Evolutionary conservation across 257 asterid genomes (phyloP).

Genomic region (Cynanchum wilfordii): DNA sequence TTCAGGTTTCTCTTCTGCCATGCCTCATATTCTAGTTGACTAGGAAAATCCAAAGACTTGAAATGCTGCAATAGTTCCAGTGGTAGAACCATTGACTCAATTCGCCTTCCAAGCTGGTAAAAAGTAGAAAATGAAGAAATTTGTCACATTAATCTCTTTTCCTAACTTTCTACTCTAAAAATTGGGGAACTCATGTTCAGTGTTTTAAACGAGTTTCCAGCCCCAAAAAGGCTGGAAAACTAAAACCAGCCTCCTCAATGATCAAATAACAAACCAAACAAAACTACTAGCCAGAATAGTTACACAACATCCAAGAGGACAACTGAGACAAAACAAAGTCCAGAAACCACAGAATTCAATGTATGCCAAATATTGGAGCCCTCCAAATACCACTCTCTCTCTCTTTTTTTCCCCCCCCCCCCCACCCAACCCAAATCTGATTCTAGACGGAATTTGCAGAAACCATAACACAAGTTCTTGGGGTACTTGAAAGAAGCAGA

Average conservation of each 20-base stretch:
- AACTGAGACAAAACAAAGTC: neutral
- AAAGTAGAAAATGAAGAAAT: conserved; percentile 16
- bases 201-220: neutral
- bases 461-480: neutral
- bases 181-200: neutral
- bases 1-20: conserved; percentile 76
- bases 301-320: neutral
- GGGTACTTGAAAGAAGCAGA: neutral
- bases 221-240: neutral
- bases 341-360: neutral
- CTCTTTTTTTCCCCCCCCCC: neutral
- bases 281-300: neutral
- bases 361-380: neutral
- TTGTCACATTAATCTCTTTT: neutral
- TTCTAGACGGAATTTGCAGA: neutral
- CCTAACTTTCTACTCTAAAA: neutral
- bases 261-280: neutral
- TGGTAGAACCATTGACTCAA: conserved; percentile 80
- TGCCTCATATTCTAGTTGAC: conserved; percentile 49
- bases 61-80: conserved; percentile 71
- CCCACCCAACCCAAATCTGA: neutral
- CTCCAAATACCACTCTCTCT: too few species aligned
- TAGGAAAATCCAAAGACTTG: conserved; percentile 57
- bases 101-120: conserved; percentile 70
- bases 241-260: neutral